Evolutionary conservation across 495 filamentous ascomycete genomes (phyloP).

Genomic region (Halenospora varia): DNA sequence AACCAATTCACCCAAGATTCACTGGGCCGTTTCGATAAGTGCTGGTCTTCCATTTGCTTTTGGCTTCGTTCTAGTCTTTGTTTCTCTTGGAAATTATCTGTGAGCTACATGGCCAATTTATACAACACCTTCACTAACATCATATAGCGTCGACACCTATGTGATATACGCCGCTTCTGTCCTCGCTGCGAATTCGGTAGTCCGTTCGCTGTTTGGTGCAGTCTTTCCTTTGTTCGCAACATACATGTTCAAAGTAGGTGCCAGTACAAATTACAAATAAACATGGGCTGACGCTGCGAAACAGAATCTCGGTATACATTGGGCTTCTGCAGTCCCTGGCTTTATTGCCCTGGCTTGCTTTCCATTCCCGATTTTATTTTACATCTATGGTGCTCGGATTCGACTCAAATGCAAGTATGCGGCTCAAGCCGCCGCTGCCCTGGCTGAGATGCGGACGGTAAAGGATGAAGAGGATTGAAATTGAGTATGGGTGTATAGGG

Average conservation of each 20-base stretch:
- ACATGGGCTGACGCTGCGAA: no score
- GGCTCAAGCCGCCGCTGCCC: constrained; percentile 54
- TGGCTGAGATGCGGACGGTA: constrained; percentile 37
- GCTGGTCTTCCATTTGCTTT: constrained; percentile 66
- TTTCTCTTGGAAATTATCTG: constrained; percentile 64
- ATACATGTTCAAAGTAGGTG: constrained; percentile 69
- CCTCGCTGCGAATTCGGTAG: constrained; percentile 60
- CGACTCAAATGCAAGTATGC: constrained; percentile 72
- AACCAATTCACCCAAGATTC: constrained; percentile 62
- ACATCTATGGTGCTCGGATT: constrained; percentile 66
- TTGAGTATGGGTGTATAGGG: no score
- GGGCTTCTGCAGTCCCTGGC: constrained; percentile 67
- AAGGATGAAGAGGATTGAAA: no score
- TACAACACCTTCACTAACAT: no score
- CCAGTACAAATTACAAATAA: no score
- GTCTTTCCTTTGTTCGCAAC: constrained; percentile 62
- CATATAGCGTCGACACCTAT: constrained; percentile 49
- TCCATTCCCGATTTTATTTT: constrained; percentile 52
- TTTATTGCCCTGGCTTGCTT: constrained; percentile 68
- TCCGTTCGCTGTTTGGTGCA: constrained; percentile 57
- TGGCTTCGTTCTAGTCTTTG: constrained; percentile 64
- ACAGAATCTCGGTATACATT: constrained; percentile 54
- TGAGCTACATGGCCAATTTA: no score
- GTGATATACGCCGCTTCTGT: constrained; percentile 77
- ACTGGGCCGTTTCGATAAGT: constrained; percentile 63